These are phyloP conservation scores for Terana coerulea DNA, from an alignment of 768 basidiomycete genomes.

Conservation along the genomic window DNA sequence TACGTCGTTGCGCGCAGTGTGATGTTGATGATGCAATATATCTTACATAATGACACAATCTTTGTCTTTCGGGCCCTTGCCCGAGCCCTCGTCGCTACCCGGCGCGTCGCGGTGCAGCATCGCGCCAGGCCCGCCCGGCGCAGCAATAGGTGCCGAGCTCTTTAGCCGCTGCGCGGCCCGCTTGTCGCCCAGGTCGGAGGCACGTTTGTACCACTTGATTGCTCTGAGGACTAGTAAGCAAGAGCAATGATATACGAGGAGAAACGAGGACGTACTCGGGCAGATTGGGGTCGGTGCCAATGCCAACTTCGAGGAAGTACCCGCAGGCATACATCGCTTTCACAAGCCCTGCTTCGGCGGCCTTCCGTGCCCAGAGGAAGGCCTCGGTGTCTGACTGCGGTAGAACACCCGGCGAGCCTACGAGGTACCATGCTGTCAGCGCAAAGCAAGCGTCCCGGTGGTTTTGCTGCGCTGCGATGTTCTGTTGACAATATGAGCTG, in stretches of 20 bases:
- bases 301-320: constrained; percentile 96
- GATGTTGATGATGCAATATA: background rate
- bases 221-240: no score
- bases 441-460: constrained; percentile 98
- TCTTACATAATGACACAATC: constrained; percentile 82
- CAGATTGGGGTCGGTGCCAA: constrained; percentile 67
- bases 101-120: constrained; percentile 51
- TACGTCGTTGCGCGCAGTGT: no score
- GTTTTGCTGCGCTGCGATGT: constrained; percentile 96
- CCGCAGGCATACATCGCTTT: constrained; percentile 99
- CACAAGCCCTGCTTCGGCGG: constrained; percentile 84
- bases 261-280: constrained; percentile 50
- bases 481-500: constrained; percentile 43
- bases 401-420: constrained; percentile 94
- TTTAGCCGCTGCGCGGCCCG: constrained; percentile 84
- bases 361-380: constrained; percentile 94
- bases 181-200: constrained; percentile 91
- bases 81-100: constrained; percentile 36
- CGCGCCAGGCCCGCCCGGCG: constrained; percentile 58
- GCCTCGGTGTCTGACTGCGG: constrained; percentile 99
- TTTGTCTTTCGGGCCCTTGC: constrained; percentile 53
- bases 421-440: constrained; percentile 98
- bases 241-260: constrained; percentile 1
- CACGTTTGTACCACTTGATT: constrained; percentile 78
- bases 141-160: constrained; percentile 49